Percentiles rank a stretch among this genome's conserved stretches.
Conservation (phyloP, 2,329 filamentous ascomycete genomes). For the Escovopsis weberi region DNA sequence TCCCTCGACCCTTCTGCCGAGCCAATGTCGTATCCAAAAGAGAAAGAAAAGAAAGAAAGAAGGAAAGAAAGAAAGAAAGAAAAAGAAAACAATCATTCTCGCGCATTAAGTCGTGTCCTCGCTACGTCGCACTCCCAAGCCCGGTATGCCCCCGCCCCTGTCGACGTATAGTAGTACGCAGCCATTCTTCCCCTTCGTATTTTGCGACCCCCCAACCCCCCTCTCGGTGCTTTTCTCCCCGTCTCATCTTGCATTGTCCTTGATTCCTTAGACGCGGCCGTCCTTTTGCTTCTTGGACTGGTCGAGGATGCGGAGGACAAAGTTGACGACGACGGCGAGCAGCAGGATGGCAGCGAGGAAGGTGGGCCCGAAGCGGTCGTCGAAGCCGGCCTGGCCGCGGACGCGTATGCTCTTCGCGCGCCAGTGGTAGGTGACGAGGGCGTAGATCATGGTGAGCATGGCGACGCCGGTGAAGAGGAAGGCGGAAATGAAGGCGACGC, state of each 20-base stretch:
- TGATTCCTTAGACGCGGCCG: conserved; percentile 4
- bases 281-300: conserved; percentile 24
- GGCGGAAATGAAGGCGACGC: conserved; percentile 82
- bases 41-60: too few species aligned
- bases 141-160: too few species aligned
- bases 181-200: background rate
- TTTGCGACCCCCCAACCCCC: background rate
- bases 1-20: too few species aligned
- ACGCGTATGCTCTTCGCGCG: conserved; percentile 81
- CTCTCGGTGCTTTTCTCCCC: background rate
- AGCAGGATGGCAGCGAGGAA: conserved; percentile 76
- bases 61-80: too few species aligned
- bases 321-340: conserved; percentile 88
- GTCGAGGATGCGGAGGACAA: conserved; percentile 58
- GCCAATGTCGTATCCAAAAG: too few species aligned
- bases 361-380: conserved; percentile 89
- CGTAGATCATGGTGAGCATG: conserved; percentile 91
- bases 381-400: conserved; percentile 87
- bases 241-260: background rate
- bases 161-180: too few species aligned
- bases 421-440: conserved; percentile 93
- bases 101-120: too few species aligned
- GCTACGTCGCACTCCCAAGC: too few species aligned
- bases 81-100: too few species aligned
- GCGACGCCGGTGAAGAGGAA: conserved; percentile 89